A percentile compares a stretch with the other conserved stretches of the same genome.
These are phyloP conservation scores for Vanilla planifolia DNA, from an alignment of 106 monocot species.

Conservation along the genomic window DNA sequence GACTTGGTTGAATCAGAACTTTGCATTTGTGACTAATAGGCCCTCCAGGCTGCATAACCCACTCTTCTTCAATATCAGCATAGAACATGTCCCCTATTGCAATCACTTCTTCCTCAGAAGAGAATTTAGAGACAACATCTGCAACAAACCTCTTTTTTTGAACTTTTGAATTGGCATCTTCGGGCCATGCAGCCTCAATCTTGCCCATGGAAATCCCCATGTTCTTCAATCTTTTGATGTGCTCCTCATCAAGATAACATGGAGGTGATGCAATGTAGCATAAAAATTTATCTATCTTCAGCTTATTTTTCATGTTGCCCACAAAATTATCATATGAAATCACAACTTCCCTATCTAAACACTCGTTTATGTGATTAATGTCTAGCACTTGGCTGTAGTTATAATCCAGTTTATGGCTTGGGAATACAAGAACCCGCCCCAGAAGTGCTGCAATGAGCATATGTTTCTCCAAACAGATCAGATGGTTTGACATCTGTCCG, in stretches of 20 bases:
- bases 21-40: conserved; percentile 77
- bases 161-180: conserved; percentile 58
- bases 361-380: conserved; percentile 75
- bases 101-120: conserved; percentile 76
- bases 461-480: conserved; percentile 96
- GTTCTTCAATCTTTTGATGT: conserved; percentile 67
- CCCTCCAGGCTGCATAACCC: conserved; percentile 94
- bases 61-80: conserved; percentile 92
- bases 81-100: conserved; percentile 95
- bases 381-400: conserved; percentile 75
- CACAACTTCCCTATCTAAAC: conserved; percentile 72
- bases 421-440: conserved; percentile 57
- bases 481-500: conserved; percentile 97
- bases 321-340: conserved; percentile 65
- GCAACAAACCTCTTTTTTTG: conserved; percentile 62
- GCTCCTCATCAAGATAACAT: conserved; percentile 87
- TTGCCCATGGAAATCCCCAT: conserved; percentile 63
- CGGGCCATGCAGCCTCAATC: conserved; percentile 77
- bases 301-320: conserved; percentile 48
- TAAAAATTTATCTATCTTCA: conserved; percentile 74
- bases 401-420: conserved; percentile 78
- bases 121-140: conserved; percentile 62
- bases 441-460: conserved; percentile 95
- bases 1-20: conserved; percentile 68
- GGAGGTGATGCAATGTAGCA: conserved; percentile 79